These are phyloP conservation scores for Lojkania enalia DNA, from an alignment of 2,329 filamentous ascomycete genomes.

Conservation along the genomic window DNA sequence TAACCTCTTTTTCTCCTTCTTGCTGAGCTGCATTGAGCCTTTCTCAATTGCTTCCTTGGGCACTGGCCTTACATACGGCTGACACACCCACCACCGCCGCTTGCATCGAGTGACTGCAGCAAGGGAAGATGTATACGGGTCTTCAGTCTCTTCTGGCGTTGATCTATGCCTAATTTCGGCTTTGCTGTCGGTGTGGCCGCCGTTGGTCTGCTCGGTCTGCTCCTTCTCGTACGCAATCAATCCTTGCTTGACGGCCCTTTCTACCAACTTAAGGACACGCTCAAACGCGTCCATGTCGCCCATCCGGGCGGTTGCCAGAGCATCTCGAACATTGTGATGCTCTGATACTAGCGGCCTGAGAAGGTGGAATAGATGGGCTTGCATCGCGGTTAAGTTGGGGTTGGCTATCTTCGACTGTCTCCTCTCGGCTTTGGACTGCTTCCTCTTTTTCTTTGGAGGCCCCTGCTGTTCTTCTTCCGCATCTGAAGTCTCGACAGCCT, in stretches of 20 bases:
- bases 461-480: conserved; percentile 30
- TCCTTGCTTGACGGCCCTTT: conserved; percentile 72
- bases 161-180: conserved; percentile 29
- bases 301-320: conserved; percentile 68
- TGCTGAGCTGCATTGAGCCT: conserved; percentile 73
- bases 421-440: conserved; percentile 49
- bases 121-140: conserved; percentile 60
- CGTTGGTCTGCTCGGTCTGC: conserved; percentile 9
- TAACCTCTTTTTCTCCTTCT: conserved; percentile 59
- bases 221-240: conserved; percentile 66
- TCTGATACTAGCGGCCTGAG: conserved; percentile 77
- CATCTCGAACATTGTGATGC: conserved; percentile 83
- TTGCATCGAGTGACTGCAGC: conserved; percentile 71
- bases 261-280: conserved; percentile 72
- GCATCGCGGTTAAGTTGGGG: conserved; percentile 77
- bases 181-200: neutral
- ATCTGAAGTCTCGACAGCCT: neutral
- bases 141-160: conserved; percentile 38
- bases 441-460: conserved; percentile 43
- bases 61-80: conserved; percentile 82
- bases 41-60: conserved; percentile 86
- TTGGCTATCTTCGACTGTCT: conserved; percentile 53
- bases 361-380: conserved; percentile 91
- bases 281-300: conserved; percentile 80
- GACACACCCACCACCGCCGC: conserved; percentile 86